Percentiles rank a stretch among this genome's conserved stretches.
Evolutionary conservation across 345 rosid genomes (phyloP).

Genomic region (Eucalyptus victrix): DNA sequence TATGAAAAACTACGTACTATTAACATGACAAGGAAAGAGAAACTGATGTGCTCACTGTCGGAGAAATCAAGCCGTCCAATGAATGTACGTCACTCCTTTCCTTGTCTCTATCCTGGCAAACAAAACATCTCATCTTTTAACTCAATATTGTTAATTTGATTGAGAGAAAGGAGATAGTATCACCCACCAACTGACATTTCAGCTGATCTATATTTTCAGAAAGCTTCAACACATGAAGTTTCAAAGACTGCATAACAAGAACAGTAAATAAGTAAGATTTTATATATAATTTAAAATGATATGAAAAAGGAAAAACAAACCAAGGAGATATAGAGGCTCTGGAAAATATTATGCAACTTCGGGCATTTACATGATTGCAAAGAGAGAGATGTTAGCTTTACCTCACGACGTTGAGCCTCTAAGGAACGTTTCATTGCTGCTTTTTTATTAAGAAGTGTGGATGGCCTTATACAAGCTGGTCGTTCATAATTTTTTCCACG

Average conservation of each 20-base stretch:
- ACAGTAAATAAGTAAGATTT: neutral
- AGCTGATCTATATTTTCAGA: conserved; percentile 44
- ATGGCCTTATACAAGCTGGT: conserved; percentile 70
- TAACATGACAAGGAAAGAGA: neutral
- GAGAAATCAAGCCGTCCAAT: conserved; percentile 21
- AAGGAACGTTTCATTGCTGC: conserved; percentile 72
- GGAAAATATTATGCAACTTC: neutral
- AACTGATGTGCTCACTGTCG: conserved; percentile 10
- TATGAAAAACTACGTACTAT: neutral
- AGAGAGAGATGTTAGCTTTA: conserved; percentile 6
- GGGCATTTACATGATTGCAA: neutral
- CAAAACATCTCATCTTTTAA: neutral
- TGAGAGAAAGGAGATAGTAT: neutral
- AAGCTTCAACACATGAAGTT: conserved; percentile 82
- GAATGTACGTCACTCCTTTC: conserved; percentile 16
- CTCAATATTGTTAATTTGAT: neutral
- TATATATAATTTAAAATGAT: neutral
- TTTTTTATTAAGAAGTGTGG: conserved; percentile 64
- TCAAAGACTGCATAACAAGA: conserved; percentile 57
- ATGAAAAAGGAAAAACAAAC: neutral
- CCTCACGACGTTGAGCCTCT: conserved; percentile 82
- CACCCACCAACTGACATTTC: conserved; percentile 61
- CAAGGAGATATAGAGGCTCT: neutral
- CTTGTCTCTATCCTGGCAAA: conserved; percentile 42
- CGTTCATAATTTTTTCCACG: conserved; percentile 89